Base-by-base conservation (phyloP, 2,329 filamentous ascomycete genomes). In the Beauveria scarabaeidicola region DNA sequence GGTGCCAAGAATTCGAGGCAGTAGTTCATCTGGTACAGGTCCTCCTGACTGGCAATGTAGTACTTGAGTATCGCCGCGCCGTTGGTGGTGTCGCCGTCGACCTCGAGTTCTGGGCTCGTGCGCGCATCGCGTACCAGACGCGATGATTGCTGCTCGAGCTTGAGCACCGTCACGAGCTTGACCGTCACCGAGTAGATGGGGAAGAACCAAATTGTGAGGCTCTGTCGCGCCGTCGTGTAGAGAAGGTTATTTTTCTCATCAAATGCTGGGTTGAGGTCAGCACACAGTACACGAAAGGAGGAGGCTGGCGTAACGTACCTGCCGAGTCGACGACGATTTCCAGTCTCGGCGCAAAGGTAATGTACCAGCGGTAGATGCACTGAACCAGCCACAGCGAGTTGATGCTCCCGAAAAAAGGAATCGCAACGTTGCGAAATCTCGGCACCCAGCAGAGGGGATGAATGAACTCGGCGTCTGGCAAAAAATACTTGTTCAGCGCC, bases 331-430 rank as follows among this genome's bases (percentile, higher is more conserved):
- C 77, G 1, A 80, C 74, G 13, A 93, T 74, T 47, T 86, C 79
- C 64, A 94, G 89, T 19, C 78, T 76, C 0, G 91, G 91, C 62
- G 86, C 90, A 69, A 96, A 77, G 64, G 93, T 88, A 68, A 91
- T 90, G 73, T 95, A 93, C 89, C 88, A 92, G 44, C 85, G 83
- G 68, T 90, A 95, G 60, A 96, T 86, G 65, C 80, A 78, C 52
- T 81, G 75, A 19, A 95, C 78, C 6, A 89, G 69, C 73, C 79
- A 84, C 47, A 89, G 80, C 10, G 88, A 92, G 63, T 86, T 82
- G 25, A 82, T 59, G 1, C 67, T 66, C 8, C 73, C 71, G 0
- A 76, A 64, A 2, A 78, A 65, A 1, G 77, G 79, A 1, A 81
- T 53, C 2, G 68, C 61, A 32, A 73, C 64, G 19, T 75, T 69